Base-by-base conservation (phyloP, 805 yeast species). In the Torulaspora franciscae region DNA sequence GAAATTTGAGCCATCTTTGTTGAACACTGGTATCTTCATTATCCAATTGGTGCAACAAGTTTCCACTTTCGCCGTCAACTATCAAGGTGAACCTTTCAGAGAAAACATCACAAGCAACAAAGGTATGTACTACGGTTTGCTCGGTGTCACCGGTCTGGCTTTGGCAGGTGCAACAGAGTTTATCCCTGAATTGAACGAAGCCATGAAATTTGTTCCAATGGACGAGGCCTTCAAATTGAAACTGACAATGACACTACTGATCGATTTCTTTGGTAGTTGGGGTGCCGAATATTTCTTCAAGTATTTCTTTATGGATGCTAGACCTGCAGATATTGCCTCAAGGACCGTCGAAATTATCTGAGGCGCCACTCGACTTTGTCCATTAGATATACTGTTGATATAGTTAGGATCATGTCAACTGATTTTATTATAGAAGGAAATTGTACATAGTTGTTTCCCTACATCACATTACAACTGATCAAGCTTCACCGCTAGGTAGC, bases 11-110 rank as follows among this genome's bases (percentile, higher is more conserved):
- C 99, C 99, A 37, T 88, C 97, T 3, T 74, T 93, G 62, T 77
- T 93, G 64, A 93, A 93, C 71, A 91, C 98, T 32, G 97, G 96
- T 59, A 90, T 93, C 74, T 93, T 90, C 70, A 75, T 93, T 64
- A 77, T 93, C 46, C 97, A 90, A 67, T 76, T 93, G 59, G 91
- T 95, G 14, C 98, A 93, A 72, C 96, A 93, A 68, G 95, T 93
- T 42, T 87, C 97, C 11, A 93, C 99, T 0, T 93, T 90, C 73
- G 96, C 96, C 15, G 96, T 93, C 47, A 93, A 93, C 70, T 93
- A 93, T 68, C 95, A 88, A 71, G 99, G 99, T 44, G 81, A 85
- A 56, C 99, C 99, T 45, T 93, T 93, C 73, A 83, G 95, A 66
- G 96, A 93, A 70, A 80, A 87, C 46, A 84, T 93, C 57, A 74